Conservation (phyloP, 2,329 filamentous ascomycete genomes). For the Monosporascus sp. region DNA sequence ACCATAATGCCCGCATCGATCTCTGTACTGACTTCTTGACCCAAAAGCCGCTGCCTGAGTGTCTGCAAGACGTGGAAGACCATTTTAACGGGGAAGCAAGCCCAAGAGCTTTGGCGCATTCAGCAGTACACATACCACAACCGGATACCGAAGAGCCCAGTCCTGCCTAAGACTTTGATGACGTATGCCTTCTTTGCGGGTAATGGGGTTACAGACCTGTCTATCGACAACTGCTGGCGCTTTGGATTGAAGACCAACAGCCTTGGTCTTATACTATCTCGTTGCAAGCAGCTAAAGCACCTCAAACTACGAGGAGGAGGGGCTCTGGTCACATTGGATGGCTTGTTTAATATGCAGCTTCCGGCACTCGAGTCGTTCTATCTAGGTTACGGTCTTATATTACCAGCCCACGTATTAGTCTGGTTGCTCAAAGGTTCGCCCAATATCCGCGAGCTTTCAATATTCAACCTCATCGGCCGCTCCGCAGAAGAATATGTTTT, state of each 20-base stretch:
- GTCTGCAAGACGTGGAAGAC: constrained; percentile 22
- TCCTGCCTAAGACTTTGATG: constrained; percentile 1
- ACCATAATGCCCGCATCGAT: background rate
- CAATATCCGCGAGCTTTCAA: background rate
- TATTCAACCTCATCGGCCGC: background rate
- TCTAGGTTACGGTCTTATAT: background rate
- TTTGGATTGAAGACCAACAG: constrained; percentile 7
- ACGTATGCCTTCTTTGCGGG: constrained; percentile 7
- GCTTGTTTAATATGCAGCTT: background rate
- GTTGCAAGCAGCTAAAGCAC: constrained; percentile 8
- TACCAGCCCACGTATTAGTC: background rate
- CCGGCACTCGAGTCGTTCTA: constrained; percentile 12
- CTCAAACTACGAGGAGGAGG: constrained; percentile 13
- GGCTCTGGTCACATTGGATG: background rate
- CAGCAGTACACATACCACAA: constrained; percentile 6
- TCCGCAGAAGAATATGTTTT: background rate
- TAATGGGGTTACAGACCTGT: constrained; percentile 10
- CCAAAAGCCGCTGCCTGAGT: constrained; percentile 15
- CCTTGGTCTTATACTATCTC: constrained; percentile 3
- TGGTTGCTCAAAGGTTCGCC: background rate
- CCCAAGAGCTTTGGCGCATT: constrained; percentile 15
- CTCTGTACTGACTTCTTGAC: background rate
- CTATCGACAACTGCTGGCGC: constrained; percentile 6
- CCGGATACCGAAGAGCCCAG: constrained; percentile 2
- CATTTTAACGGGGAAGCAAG: constrained; percentile 8